phyloP scores from a whole-genome alignment of 176 grass and related monocot genomes.

The Aegilops umbellulata region DNA sequence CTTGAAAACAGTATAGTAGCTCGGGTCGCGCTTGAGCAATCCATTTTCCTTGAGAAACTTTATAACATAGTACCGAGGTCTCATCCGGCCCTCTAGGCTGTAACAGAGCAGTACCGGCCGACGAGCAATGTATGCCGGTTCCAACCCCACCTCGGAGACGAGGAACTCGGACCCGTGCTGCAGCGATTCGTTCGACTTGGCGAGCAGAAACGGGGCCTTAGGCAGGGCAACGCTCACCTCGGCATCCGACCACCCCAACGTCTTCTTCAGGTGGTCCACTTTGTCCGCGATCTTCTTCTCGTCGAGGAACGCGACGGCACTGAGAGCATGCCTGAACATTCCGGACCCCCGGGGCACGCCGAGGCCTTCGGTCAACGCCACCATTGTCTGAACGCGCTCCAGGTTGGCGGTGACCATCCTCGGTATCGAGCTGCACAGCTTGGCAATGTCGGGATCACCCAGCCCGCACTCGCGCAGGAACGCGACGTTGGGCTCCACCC shows the following conservation, averaged over 20 bases:
- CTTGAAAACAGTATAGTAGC: no score
- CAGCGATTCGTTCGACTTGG: background rate
- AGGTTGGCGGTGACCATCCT: background rate
- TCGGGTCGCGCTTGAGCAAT: no score
- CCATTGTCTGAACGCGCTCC: background rate
- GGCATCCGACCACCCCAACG: background rate
- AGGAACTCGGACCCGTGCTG: background rate
- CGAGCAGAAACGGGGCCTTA: background rate
- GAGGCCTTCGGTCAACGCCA: background rate
- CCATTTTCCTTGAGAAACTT: background rate
- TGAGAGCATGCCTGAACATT: background rate
- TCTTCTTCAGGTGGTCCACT: background rate
- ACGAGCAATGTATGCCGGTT: background rate
- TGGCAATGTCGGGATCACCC: background rate
- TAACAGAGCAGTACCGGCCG: background rate
- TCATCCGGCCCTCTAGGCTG: background rate
- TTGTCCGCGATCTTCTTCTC: background rate
- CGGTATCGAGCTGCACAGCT: background rate
- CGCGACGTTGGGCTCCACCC: background rate
- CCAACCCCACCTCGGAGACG: background rate
- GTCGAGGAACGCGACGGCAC: background rate
- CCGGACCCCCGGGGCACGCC: background rate
- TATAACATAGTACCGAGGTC: background rate
- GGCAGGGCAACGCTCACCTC: background rate
- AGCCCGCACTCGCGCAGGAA: background rate